Base-by-base conservation (phyloP, 2,329 filamentous ascomycete species). In the Aquanectria penicillioides region DNA sequence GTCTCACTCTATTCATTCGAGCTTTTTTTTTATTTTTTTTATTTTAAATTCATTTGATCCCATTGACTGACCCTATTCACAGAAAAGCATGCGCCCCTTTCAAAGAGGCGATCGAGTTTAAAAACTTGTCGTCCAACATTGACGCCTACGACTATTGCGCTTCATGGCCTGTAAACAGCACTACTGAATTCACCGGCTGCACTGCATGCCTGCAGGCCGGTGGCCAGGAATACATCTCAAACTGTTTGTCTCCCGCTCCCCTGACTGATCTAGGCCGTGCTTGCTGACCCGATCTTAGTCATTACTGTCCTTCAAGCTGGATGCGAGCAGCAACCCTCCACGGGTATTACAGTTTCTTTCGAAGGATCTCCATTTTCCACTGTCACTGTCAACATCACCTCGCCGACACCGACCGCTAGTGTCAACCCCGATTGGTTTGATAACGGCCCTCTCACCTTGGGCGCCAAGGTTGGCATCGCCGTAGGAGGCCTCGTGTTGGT, bases 401-500 rank as follows among this genome's bases (percentile, higher is more conserved):
- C 76, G 0, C 83, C 86, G 0, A 75, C 79, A 0, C 74, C 80
- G 0, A 74, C 74, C 0, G 73, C 77, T 7, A 73, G 74, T 0
- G 71, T 81, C n/a, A 61, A 77, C 34, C 74, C 77, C 0, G 71
- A 77, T 25, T 79, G 80, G 68, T 71, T 76, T 28, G 74, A 77
- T 4, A 57, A 75, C 0, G 80, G 82, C 0, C 77, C 83, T 0
- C 69, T 89, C 7, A 79, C 74, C 2, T 74, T 88, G 2, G 84
- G 81, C 5, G 83, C 78, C 11, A 84, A 86, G 52, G 84, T 87
- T 1, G 87, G 86, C 61, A 84, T 89, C 48, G 83, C 80, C 12
- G 76, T 85, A 18, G 86, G 80, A 5, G 80, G 77, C 0, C 63
- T 88, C 0, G 75, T 80, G 6, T 49, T 84, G 0, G 13, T 87